Evolutionary conservation across 225 moss, liverwort and hornwort species (phyloP), one percentile per base, ranked within the genome.

Genomic region (Polytrichum formosum): DNA sequence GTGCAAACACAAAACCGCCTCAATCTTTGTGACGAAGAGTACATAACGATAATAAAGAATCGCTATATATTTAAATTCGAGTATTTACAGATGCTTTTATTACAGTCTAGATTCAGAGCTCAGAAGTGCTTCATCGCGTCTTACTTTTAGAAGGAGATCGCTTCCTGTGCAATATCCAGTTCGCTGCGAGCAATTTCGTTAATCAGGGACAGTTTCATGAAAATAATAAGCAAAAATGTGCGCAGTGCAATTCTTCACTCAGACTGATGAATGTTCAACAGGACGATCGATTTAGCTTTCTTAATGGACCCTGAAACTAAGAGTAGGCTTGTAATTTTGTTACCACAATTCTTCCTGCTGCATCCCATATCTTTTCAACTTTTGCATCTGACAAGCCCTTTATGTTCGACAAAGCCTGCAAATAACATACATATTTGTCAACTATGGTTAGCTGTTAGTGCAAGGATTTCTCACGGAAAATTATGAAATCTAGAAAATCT

Each of bases 321-420:
- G 25, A 29, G 35, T n/a, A n/a, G 67, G 26, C 26, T 2, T 23
- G 33, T 19, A 13, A 76, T 1, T 54, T 67, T 72, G 90, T 93
- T 72, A 95, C 95, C 79, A 93, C 91, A 30, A 93, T 70, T 65
- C 90, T 91, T 69, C 90, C 91, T 26, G 91, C 95, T 59, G 93
- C 95, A 76, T 93, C 93, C 58, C 88, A 82, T 56, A 95, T 95
- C 72, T 95, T 95, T 68, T 95, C 93, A 25, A 95, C 88, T 83
- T 95, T 95, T 67, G 91, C 91, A 54, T 95, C 95, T 25, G 95
- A 95, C 67, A 95, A 75, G 46, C 93, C 91, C 79, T 90, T 95
- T 77, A 95, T 93, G 73, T 81, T 93, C 70, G 86, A 83, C 26
- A 93, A 82, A 19, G 75, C 73, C 95, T 93, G 81, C 54, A 78